Conservation (phyloP, 306 rosid species). For the Prunus mume region DNA sequence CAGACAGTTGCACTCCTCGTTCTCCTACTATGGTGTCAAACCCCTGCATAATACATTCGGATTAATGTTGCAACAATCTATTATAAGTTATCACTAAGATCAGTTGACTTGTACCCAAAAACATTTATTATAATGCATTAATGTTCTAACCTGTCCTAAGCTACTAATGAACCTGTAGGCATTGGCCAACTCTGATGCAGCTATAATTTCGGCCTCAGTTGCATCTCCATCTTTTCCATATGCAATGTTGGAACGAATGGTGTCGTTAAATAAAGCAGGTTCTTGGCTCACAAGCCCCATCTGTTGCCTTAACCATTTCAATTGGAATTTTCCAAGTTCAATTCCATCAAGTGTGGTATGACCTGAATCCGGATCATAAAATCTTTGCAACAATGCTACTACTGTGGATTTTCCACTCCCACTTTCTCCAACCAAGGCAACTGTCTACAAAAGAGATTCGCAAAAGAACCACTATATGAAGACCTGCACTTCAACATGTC, state of each 20-base stretch:
- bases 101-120: no score
- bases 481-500: background rate
- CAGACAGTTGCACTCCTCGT: slow-evolving; percentile 76
- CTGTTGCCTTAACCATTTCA: slow-evolving; percentile 92
- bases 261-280: slow-evolving; percentile 70
- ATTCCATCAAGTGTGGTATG: slow-evolving; percentile 68
- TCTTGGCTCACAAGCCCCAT: slow-evolving; percentile 94
- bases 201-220: slow-evolving; percentile 69
- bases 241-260: slow-evolving; percentile 78
- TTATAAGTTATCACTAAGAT: no score
- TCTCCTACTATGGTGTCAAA: slow-evolving; percentile 82
- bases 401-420: slow-evolving; percentile 92
- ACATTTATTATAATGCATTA: background rate
- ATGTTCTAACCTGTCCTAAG: slow-evolving; percentile 50
- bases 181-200: slow-evolving; percentile 73
- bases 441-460: slow-evolving; percentile 42
- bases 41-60: slow-evolving; percentile 35
- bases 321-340: slow-evolving; percentile 48
- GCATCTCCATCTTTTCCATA: slow-evolving; percentile 76
- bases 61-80: background rate
- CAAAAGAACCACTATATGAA: background rate
- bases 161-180: slow-evolving; percentile 80
- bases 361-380: slow-evolving; percentile 86
- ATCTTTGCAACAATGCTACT: slow-evolving; percentile 70
- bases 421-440: slow-evolving; percentile 91